phyloP scores from a whole-genome alignment of 1,284 basidiomycete genomes.

The Limonomyces culmigenus region DNA sequence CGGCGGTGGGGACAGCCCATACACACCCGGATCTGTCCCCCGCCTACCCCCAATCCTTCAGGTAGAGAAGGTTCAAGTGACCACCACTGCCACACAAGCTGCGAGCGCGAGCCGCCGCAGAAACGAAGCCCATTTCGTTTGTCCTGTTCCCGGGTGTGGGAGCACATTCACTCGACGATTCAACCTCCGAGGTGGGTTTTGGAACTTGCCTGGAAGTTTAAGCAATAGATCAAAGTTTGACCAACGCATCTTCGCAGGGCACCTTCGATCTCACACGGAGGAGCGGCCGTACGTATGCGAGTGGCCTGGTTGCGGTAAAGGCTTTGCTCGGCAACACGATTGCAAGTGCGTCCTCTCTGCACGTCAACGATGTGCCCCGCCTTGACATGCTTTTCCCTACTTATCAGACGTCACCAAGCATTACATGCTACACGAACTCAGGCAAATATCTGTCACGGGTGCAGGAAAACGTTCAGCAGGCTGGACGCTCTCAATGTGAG shows the following conservation, averaged over 20 bases:
- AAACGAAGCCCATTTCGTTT: constrained; percentile 83
- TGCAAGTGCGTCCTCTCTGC: constrained; percentile 59
- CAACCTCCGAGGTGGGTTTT: constrained; percentile 54
- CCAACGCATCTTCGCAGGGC: constrained; percentile 34
- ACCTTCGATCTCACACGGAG: constrained; percentile 91
- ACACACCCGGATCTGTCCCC: constrained; percentile 32
- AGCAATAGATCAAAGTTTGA: constrained; percentile 3
- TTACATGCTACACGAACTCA: constrained; percentile 74
- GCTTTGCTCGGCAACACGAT: constrained; percentile 89
- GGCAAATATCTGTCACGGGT: constrained; percentile 79
- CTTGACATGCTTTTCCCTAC: constrained; percentile 4
- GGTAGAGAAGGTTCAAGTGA: constrained; percentile 86
- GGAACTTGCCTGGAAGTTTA: constrained; percentile 3
- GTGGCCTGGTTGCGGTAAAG: constrained; percentile 86
- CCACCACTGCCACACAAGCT: constrained; percentile 85
- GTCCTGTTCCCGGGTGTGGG: constrained; percentile 89
- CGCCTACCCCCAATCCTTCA: constrained; percentile 68
- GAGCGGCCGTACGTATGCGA: constrained; percentile 88
- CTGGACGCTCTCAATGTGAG: constrained; percentile 86
- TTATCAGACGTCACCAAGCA: constrained; percentile 61
- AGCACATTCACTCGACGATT: constrained; percentile 87
- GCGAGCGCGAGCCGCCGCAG: constrained; percentile 79
- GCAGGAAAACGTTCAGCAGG: constrained; percentile 88
- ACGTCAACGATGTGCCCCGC: constrained; percentile 5
- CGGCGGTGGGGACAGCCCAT: constrained; percentile 22